Evolutionary conservation across 108 stramenopile genomes (phyloP), one percentile per base, ranked within the genome.

Genomic region (Fistulifera pelliculosa): DNA sequence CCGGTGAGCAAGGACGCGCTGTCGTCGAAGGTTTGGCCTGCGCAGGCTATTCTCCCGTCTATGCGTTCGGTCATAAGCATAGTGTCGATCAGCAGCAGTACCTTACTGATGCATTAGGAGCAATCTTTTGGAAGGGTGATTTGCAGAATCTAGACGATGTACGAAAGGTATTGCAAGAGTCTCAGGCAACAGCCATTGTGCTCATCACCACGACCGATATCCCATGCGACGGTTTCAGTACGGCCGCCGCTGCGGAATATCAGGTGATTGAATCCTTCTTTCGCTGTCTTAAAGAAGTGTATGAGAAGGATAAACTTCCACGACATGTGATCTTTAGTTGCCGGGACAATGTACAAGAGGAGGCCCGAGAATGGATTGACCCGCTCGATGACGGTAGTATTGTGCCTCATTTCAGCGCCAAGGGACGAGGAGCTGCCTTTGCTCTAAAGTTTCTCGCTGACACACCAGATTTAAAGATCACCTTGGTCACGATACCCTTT

Each of bases 301-400:
- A 77, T 27, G 14, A 58, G 17, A 19, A 69, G 24, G 73, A 74
- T 58, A 25, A 47, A 19, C 13, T 70, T n/a, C 40, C 65, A 7
- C 58, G 75, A 24, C 70, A 75, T 40, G 68, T 81, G 0, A 66
- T 81, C 18, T 71, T 77, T 18, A 68, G 66, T 19, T 71, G 70
- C 8, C 56, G 61, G 19, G 76, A 75, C 55, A 75, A 81, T 54
- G 80, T 81, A 23, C 58, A 72, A 49, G 57, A 50, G n/a, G 62
- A 60, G 42, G 48, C 47, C 28, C 58, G 58, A 17, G 56, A 50
- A 21, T 70, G 45, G 50, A 77, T 77, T 11, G 55, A 70, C 21
- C 75, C 80, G 10, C 47, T 74, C 39, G 80, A 81, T 39, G 80
- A 81, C 41, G 80, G 80, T 14, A 66, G 72, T n/a, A 71, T 81